phyloP scores from a whole-genome alignment of 176 grass and related monocot species.

The Triticum urartu region DNA sequence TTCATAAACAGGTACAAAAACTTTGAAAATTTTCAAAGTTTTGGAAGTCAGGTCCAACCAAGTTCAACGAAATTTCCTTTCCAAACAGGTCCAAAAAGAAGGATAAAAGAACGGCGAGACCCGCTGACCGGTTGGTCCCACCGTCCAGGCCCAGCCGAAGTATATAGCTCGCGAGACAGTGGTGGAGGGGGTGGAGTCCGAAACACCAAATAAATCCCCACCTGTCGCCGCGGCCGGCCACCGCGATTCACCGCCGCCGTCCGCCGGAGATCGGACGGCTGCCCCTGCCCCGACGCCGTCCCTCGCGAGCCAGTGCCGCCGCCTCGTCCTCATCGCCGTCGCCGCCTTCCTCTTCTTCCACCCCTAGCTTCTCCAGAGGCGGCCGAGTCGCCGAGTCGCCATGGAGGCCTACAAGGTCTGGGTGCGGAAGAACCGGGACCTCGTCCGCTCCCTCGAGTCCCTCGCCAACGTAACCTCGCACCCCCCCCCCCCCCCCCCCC shows the following conservation, averaged over 20 bases:
- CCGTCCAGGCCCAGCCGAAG: neutral
- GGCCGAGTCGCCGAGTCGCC: neutral
- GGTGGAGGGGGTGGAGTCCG: neutral
- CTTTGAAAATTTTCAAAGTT: neutral
- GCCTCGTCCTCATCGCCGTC: neutral
- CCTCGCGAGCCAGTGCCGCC: neutral
- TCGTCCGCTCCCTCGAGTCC: slow-evolving; percentile 91
- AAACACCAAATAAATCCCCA: slow-evolving; percentile 7
- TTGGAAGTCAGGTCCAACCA: neutral
- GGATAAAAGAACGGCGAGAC: neutral
- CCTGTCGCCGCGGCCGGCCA: slow-evolving; percentile 13
- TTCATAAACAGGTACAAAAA: neutral
- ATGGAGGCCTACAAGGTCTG: slow-evolving; percentile 97
- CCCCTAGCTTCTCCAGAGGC: neutral
- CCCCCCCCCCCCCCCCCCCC: neutral
- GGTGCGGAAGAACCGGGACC: slow-evolving; percentile 84
- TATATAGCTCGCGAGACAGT: neutral
- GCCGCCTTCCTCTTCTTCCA: neutral
- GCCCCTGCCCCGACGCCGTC: neutral
- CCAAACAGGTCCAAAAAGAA: neutral
- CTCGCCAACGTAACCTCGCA: slow-evolving; percentile 72
- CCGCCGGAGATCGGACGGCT: neutral
- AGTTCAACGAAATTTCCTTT: neutral
- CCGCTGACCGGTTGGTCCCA: neutral
- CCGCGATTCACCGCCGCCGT: slow-evolving; percentile 21